phyloP scores from a whole-genome alignment of 1,139 yeast species.

The Hyphopichia wangnamkhiaoensis region DNA sequence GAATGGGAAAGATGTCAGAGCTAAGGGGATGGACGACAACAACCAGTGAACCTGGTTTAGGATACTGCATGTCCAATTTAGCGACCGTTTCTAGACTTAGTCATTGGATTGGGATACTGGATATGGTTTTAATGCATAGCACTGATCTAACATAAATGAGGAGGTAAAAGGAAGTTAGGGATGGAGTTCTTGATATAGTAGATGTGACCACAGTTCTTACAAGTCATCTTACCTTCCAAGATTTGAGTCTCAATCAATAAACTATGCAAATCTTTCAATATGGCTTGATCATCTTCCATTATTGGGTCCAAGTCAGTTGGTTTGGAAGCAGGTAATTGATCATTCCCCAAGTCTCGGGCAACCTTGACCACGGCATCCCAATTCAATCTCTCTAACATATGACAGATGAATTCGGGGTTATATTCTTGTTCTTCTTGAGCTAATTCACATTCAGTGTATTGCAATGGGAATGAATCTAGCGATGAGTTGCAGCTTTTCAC shows the following conservation, averaged over 20 bases:
- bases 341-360: constrained; percentile 74
- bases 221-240: constrained; percentile 83
- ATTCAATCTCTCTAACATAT: constrained; percentile 79
- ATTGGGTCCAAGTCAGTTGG: constrained; percentile 62
- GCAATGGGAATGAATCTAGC: constrained; percentile 77
- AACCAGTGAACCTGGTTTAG: too few species aligned
- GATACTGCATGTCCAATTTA: too few species aligned
- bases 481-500: constrained; percentile 77
- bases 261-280: constrained; percentile 74
- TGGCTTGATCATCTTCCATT: constrained; percentile 58
- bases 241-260: constrained; percentile 84
- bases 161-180: constrained; percentile 92
- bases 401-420: constrained; percentile 76
- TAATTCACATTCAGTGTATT: constrained; percentile 69
- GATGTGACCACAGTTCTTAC: constrained; percentile 82
- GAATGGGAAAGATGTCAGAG: too few species aligned
- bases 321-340: constrained; percentile 59
- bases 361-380: constrained; percentile 84
- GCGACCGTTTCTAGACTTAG: too few species aligned
- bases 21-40: too few species aligned
- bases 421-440: constrained; percentile 79
- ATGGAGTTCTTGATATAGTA: constrained; percentile 90
- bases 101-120: too few species aligned
- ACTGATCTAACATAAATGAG: constrained; percentile 76
- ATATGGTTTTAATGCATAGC: too few species aligned